These are phyloP conservation scores for Arxiozyma telluris DNA, from an alignment of 1,139 yeast genomes.

Conservation along the genomic window DNA sequence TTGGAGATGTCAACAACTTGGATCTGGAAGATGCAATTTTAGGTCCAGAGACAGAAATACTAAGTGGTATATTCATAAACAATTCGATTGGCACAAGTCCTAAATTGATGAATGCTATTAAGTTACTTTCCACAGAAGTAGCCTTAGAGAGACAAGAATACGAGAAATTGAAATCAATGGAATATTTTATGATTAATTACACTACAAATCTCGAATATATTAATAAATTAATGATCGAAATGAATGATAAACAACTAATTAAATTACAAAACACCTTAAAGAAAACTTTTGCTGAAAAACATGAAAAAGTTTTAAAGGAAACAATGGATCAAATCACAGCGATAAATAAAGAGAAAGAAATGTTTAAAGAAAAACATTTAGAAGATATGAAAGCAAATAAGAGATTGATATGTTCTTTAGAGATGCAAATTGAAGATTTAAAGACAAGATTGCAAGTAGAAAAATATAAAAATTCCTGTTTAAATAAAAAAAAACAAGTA, in stretches of 20 bases:
- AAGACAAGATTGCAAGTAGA: constrained; percentile 28
- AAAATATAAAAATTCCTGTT: constrained; percentile 20
- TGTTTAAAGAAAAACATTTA: constrained; percentile 12
- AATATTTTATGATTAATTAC: constrained; percentile 32
- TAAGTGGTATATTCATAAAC: constrained; percentile 56
- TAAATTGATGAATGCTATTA: constrained; percentile 42
- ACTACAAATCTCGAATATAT: constrained; percentile 24
- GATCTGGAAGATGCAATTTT: constrained; percentile 48
- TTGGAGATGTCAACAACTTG: constrained; percentile 62
- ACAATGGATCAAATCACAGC: constrained; percentile 20
- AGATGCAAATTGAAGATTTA: constrained; percentile 25
- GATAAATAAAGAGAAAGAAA: constrained; percentile 22
- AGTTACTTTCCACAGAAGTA: constrained; percentile 39
- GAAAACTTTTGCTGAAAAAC: constrained; percentile 20
- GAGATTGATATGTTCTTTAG: constrained; percentile 17
- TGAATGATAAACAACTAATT: constrained; percentile 19
- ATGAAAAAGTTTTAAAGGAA: constrained; percentile 16
- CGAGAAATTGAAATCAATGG: constrained; percentile 38
- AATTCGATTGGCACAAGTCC: constrained; percentile 51
- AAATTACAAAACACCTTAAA: constrained; percentile 17
- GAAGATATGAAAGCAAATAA: constrained; percentile 13
- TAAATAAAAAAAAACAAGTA: constrained; percentile 9
- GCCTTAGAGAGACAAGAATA: constrained; percentile 39
- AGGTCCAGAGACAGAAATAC: constrained; percentile 46
- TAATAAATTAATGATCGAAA: constrained; percentile 18